Conservation (phyloP, 352 stramenopile species). For the Phytopythium sindhum region DNA sequence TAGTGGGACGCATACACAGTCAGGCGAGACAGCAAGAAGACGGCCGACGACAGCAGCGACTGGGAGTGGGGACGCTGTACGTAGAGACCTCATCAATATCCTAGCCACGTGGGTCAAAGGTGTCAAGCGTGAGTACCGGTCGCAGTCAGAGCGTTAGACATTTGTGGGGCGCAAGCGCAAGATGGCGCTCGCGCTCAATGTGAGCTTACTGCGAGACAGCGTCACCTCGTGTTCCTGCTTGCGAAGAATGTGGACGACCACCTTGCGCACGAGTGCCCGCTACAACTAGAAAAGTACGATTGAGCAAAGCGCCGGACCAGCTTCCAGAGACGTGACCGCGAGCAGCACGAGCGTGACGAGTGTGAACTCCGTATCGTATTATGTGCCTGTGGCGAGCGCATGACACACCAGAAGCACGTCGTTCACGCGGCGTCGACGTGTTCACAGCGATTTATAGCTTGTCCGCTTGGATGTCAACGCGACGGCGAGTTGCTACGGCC, state of each 20-base stretch:
- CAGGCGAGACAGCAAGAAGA: not conserved
- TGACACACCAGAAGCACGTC: conserved; percentile 47
- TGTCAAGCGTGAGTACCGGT: conserved; percentile 72
- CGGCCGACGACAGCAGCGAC: not conserved
- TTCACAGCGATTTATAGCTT: conserved; percentile 43
- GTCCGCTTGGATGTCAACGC: conserved; percentile 37
- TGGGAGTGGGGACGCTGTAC: conserved; percentile 18
- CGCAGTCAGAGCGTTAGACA: conserved; percentile 44
- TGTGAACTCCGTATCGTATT: conserved; percentile 42
- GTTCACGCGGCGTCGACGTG: conserved; percentile 40
- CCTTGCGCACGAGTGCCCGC: conserved; percentile 24
- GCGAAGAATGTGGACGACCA: conserved; percentile 42
- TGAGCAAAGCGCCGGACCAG: conserved; percentile 41
- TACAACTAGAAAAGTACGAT: conserved; percentile 36
- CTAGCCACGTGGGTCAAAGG: conserved; percentile 69
- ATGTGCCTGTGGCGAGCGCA: conserved; percentile 59
- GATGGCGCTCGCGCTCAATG: conserved; percentile 34
- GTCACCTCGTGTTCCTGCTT: conserved; percentile 26
- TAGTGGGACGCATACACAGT: not conserved
- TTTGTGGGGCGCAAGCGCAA: conserved; percentile 50
- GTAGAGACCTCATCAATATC: conserved; percentile 43
- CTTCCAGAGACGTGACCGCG: conserved; percentile 20
- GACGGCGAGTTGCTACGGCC: conserved; percentile 17
- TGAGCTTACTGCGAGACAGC: conserved; percentile 20
- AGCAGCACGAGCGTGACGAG: conserved; percentile 29